Evolutionary conservation across 129 eudicot species (phyloP), one percentile per base, ranked within the genome.

Genomic region (Silybum marianum): DNA sequence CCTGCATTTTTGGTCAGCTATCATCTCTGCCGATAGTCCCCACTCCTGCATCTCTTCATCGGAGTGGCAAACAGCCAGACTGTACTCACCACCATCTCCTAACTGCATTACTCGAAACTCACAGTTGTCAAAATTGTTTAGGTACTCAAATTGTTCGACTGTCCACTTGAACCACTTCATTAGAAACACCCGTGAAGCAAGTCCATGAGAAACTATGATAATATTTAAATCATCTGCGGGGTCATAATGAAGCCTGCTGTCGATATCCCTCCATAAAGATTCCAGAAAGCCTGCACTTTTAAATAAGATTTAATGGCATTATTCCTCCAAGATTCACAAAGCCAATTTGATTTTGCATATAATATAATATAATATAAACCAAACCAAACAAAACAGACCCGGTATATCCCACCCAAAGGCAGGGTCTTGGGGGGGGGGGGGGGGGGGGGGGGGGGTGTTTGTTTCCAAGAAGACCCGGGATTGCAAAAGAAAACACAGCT

Each of bases 111-210:
- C 97, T 79, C 97, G 88, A 63, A 82, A 89, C 85, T 91, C 98
- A 38, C 93, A 90, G 74, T 93, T 93, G 34, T 78, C 88, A 5
- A 87, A 83, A 80, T 93, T 93, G 84, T 84, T 89, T 65, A 93
- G 78, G 78, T 74, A 46, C 90, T 93, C 97, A 28, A 91, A 93
- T 72, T 93, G 98, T 58, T 93, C 97, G 0, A 88, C 97, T 7
- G 98, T 91, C 98, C 98, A 93, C 79, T 93, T 93, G 73, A 93
- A 93, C 98, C 98, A 93, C 79, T 91, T 93, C 98, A 93, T 93
- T 5, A 93, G 88, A 76, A 93, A 93, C 36, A 91, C 97, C 3
- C 98, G 89, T 1, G 89, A 74, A 36, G 94, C 84, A 3, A 93
- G 91, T 34, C 98, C 98, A n/a, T 93, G 97, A 1, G 98, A 91